Evolutionary conservation across 2,329 filamentous ascomycete genomes (phyloP).

Genomic region (Epichloe gansuensis): DNA sequence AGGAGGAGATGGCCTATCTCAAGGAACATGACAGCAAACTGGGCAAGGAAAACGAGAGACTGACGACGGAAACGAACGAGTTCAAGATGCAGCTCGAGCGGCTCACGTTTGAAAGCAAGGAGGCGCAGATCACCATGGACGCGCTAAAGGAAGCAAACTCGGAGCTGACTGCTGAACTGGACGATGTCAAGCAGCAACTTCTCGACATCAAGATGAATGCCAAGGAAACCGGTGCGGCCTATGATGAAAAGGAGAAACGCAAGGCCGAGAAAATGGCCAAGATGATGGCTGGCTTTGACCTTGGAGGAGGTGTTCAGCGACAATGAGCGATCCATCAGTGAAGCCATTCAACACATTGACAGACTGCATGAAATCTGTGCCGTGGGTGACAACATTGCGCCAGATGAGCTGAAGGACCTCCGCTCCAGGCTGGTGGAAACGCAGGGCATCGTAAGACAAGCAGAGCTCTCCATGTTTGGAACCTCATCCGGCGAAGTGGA

Average conservation of each 20-base stretch:
- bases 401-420: conserved; percentile 69
- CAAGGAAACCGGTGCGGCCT: conserved; percentile 77
- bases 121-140: conserved; percentile 96
- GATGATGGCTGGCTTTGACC: conserved; percentile 99
- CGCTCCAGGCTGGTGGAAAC: conserved; percentile 73
- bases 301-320: conserved; percentile 90
- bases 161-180: conserved; percentile 82
- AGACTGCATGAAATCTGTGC: conserved; percentile 64
- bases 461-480: conserved; percentile 74
- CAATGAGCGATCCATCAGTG: conserved; percentile 75
- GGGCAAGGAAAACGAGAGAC: conserved; percentile 79
- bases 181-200: conserved; percentile 92
- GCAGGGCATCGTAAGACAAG: conserved; percentile 84
- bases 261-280: conserved; percentile 99
- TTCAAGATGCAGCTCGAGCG: conserved; percentile 96
- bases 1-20: conserved; percentile 73
- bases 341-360: conserved; percentile 75
- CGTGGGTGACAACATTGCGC: conserved; percentile 65
- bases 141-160: conserved; percentile 90
- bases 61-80: conserved; percentile 79
- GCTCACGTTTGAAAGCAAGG: conserved; percentile 89
- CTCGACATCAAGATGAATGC: conserved; percentile 94
- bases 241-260: conserved; percentile 96
- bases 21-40: conserved; percentile 78
- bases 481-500: conserved; percentile 50